These are phyloP conservation scores for Alternaria infectoria DNA, from an alignment of 2,329 filamentous ascomycete species.

Conservation along the genomic window DNA sequence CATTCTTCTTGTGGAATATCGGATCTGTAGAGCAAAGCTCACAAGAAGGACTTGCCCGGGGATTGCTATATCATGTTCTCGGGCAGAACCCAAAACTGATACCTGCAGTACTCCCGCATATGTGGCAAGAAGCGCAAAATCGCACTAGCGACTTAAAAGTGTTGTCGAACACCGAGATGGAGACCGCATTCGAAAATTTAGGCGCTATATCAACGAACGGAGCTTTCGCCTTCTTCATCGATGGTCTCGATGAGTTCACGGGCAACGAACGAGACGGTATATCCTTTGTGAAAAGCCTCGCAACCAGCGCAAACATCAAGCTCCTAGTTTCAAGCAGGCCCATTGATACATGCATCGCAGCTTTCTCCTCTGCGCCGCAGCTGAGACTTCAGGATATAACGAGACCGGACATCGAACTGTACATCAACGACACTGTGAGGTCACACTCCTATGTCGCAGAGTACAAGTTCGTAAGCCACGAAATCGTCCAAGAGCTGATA, in stretches of 20 bases:
- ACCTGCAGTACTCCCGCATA: neutral
- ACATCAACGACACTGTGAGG: neutral
- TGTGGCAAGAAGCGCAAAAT: constrained; percentile 1
- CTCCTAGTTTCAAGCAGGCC: neutral
- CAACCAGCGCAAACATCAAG: neutral
- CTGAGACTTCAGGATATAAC: constrained; percentile 1
- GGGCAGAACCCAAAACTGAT: neutral
- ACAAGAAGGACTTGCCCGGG: neutral
- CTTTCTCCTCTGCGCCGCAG: neutral
- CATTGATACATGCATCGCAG: neutral
- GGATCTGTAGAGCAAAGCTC: neutral
- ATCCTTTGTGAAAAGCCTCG: neutral
- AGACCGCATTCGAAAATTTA: neutral
- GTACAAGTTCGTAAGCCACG: neutral
- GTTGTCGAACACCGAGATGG: neutral
- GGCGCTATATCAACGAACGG: neutral
- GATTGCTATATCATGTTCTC: neutral
- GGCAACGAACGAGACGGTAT: neutral
- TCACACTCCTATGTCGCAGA: neutral
- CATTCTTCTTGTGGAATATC: neutral
- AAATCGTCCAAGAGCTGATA: neutral
- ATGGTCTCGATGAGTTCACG: neutral
- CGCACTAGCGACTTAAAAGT: neutral
- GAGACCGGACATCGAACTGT: neutral
- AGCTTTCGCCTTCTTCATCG: constrained; percentile 1